phyloP scores from a whole-genome alignment of 345 rosid species.

The Lepidium aucheri region DNA sequence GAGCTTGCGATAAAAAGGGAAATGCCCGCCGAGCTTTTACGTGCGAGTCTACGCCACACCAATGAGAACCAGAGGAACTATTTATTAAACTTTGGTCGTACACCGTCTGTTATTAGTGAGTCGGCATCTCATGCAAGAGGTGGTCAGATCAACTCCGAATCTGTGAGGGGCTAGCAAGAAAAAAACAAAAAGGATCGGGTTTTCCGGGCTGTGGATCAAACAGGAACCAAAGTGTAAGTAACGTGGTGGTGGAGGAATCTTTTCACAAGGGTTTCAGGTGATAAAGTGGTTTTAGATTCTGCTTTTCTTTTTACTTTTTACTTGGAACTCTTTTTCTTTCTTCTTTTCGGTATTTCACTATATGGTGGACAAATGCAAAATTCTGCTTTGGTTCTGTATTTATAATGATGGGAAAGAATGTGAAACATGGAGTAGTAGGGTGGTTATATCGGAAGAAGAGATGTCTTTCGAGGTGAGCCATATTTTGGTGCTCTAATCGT shows the following conservation, averaged over 20 bases:
- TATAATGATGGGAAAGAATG: slow-evolving; percentile 31
- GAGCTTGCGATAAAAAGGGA: slow-evolving; percentile 73
- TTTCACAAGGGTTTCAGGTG: slow-evolving; percentile 23
- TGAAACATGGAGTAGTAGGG: slow-evolving; percentile 36
- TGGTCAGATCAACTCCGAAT: slow-evolving; percentile 62
- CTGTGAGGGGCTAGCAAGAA: slow-evolving; percentile 52
- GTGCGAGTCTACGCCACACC: slow-evolving; percentile 90
- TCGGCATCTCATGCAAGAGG: slow-evolving; percentile 37
- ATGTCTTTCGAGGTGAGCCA: slow-evolving; percentile 39
- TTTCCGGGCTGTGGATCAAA: background rate
- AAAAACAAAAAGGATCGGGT: background rate
- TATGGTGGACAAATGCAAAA: slow-evolving; percentile 26
- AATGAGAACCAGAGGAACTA: slow-evolving; percentile 72
- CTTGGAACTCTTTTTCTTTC: slow-evolving; percentile 11
- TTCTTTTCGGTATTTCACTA: background rate
- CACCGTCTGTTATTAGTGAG: slow-evolving; percentile 38
- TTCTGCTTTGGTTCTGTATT: slow-evolving; percentile 37
- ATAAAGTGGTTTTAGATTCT: slow-evolving; percentile 16
- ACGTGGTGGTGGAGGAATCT: slow-evolving; percentile 28
- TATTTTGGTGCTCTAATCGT: slow-evolving; percentile 51
- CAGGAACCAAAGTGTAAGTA: slow-evolving; percentile 29
- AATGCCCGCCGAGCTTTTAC: slow-evolving; percentile 94
- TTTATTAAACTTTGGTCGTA: slow-evolving; percentile 68
- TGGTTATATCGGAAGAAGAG: slow-evolving; percentile 15
- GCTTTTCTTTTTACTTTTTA: slow-evolving; percentile 4